Percentiles rank a stretch among this genome's conserved stretches.
phyloP scores from a whole-genome alignment of 2,329 filamentous ascomycete genomes.

The Nothophoma quercina region DNA sequence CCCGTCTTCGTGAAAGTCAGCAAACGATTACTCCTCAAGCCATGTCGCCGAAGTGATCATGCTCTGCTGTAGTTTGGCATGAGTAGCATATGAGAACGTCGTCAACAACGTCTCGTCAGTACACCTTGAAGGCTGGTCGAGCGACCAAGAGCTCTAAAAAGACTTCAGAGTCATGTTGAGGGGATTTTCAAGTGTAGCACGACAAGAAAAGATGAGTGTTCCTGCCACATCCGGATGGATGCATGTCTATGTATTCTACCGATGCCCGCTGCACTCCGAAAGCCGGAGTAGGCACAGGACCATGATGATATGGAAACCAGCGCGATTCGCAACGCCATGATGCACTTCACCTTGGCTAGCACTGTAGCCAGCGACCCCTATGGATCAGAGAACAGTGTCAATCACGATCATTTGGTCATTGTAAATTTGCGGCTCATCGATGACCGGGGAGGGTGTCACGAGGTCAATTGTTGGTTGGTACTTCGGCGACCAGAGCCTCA shows the following conservation, averaged over 20 bases:
- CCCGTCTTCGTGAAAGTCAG: slow-evolving; percentile 35
- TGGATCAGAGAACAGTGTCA: slow-evolving; percentile 2
- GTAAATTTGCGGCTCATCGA: slow-evolving; percentile 12
- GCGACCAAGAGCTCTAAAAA: background rate
- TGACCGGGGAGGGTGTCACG: slow-evolving; percentile 5
- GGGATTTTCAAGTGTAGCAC: background rate
- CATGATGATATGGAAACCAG: slow-evolving; percentile 9
- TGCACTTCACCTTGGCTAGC: slow-evolving; percentile 13
- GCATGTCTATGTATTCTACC: slow-evolving; percentile 6
- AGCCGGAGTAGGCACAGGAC: slow-evolving; percentile 4
- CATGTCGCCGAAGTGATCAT: background rate
- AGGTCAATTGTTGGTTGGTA: slow-evolving; percentile 22
- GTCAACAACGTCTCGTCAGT: background rate
- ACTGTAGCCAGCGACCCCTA: background rate
- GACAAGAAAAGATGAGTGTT: slow-evolving; percentile 1
- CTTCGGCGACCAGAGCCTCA: slow-evolving; percentile 40
- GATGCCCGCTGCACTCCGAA: slow-evolving; percentile 18
- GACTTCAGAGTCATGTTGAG: slow-evolving; percentile 13
- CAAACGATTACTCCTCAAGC: slow-evolving; percentile 29
- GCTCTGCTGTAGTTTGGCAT: background rate
- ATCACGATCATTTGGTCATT: slow-evolving; percentile 4
- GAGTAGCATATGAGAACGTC: background rate
- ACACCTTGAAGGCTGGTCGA: slow-evolving; percentile 1
- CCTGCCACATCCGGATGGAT: slow-evolving; percentile 14
- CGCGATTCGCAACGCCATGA: slow-evolving; percentile 3